Percentiles rank a stretch among this genome's conserved stretches.
These are phyloP conservation scores for Verticillium klebahnii DNA, from an alignment of 2,329 filamentous ascomycete genomes.

Conservation along the genomic window DNA sequence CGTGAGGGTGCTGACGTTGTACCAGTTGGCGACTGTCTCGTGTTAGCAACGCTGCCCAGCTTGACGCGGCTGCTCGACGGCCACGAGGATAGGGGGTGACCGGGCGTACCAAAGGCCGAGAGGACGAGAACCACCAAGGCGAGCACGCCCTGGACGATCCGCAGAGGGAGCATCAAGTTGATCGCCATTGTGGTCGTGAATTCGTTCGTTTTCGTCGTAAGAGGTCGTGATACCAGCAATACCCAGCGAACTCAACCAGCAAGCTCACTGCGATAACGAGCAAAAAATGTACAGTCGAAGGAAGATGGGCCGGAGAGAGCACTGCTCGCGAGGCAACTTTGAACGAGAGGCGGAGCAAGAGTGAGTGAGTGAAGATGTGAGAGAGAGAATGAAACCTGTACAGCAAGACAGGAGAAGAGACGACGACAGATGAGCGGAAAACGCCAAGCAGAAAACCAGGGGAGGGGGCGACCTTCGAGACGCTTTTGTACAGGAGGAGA, in stretches of 20 bases:
- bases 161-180: conserved; percentile 37
- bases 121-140: conserved; percentile 42
- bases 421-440: not conserved
- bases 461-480: not conserved
- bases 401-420: not conserved
- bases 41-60: not conserved
- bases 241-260: not conserved
- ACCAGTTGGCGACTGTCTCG: conserved; percentile 56
- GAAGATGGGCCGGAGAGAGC: not conserved
- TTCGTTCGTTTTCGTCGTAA: conserved; percentile 4
- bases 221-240: too few species aligned
- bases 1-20: conserved; percentile 48
- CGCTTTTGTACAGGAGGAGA: not conserved
- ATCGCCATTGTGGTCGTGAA: conserved; percentile 21
- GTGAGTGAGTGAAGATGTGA: not conserved
- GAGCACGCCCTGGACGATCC: conserved; percentile 40
- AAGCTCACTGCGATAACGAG: not conserved
- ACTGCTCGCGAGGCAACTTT: not conserved
- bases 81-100: not conserved
- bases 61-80: not conserved
- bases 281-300: not conserved
- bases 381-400: not conserved
- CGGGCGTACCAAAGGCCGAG: conserved; percentile 42
- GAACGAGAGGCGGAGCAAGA: not conserved
- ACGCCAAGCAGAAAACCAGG: not conserved